Evolutionary conservation across 2,329 filamentous ascomycete species (phyloP), one percentile per base, ranked within the genome.

Genomic region (Pseudogymnoascus pannorum): DNA sequence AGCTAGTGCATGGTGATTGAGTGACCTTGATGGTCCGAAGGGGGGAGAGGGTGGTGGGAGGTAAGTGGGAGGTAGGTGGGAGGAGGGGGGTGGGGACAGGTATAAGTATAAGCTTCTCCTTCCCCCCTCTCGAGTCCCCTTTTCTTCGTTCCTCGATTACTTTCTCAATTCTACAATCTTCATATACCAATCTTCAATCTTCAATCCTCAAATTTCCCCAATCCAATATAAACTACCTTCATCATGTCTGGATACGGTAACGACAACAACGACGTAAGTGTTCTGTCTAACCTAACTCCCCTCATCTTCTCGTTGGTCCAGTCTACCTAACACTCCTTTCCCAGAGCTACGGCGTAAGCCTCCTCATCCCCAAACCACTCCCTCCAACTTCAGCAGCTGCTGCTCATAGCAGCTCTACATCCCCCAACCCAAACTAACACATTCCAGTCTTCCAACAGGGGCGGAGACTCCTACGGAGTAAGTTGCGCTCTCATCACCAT

Each of bases 201-300:
- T 33, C 26, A 40, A 64, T 59, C 58, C n/a, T n/a, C n/a, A n/a
- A 61, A 61, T 51, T 29, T 58, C 42, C 35, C 29, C 16, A 33
- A 40, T 48, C 18, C n/a, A 60, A 35, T 44, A 18, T n/a, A 11
- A 58, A 60, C 61, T 24, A 59, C 57, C 38, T 38, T 61, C 63
- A 70, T 63, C 62, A 72, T 72, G 70, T 72, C 69, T 67, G 68
- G 64, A 64, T 72, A 71, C 66, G 66, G 69, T 60, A 68, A 70
- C 63, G 63, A 68, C 59, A 69, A 69, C 38, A 22, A 42, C 65
- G 59, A 62, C 40, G 70, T 71, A 67, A 66, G 70, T 61, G 11
- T 31, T 31, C 24, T n/a, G 16, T 35, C 24, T 48, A 33, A 29
- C 22, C 57, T 18, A 29, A 18, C 20, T n/a, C 22, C 42, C 20